Conservation (phyloP, 371 early-diverging fungal genomes). For the Saksenaea oblongispora region DNA sequence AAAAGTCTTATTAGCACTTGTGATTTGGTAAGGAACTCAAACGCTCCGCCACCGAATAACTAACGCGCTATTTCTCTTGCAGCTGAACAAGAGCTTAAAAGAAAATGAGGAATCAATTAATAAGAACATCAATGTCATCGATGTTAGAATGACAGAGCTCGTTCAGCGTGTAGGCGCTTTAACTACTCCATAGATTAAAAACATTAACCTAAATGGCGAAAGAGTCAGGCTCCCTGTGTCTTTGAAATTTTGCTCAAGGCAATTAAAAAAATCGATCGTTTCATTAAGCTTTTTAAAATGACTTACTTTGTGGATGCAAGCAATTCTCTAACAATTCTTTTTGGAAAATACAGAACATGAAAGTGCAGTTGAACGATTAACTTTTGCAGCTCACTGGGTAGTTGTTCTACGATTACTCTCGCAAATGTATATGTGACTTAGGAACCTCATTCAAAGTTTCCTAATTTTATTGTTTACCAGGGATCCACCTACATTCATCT, state of each 20-base stretch:
- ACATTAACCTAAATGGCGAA: background rate
- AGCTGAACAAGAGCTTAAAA: constrained; percentile 65
- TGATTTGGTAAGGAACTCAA: constrained; percentile 47
- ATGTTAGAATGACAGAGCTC: constrained; percentile 65
- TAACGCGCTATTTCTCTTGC: background rate
- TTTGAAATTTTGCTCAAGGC: too few species aligned
- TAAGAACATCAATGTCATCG: constrained; percentile 70
- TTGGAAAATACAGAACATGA: background rate
- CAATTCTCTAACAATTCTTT: too few species aligned
- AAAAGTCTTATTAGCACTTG: constrained; percentile 65
- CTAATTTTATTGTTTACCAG: too few species aligned
- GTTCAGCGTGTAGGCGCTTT: constrained; percentile 56
- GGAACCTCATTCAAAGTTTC: too few species aligned
- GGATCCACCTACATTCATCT: too few species aligned
- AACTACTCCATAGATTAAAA: constrained; percentile 4
- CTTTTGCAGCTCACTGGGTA: background rate
- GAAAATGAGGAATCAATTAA: constrained; percentile 68
- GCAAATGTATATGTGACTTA: too few species aligned
- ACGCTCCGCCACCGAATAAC: background rate
- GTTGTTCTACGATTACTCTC: too few species aligned
- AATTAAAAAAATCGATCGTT: too few species aligned
- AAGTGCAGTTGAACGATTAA: background rate
- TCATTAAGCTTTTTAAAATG: too few species aligned
- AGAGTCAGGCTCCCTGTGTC: too few species aligned
- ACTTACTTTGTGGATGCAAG: too few species aligned